Base-by-base conservation (phyloP, 148 eudicot species). In the Amaranthus palmeri region DNA sequence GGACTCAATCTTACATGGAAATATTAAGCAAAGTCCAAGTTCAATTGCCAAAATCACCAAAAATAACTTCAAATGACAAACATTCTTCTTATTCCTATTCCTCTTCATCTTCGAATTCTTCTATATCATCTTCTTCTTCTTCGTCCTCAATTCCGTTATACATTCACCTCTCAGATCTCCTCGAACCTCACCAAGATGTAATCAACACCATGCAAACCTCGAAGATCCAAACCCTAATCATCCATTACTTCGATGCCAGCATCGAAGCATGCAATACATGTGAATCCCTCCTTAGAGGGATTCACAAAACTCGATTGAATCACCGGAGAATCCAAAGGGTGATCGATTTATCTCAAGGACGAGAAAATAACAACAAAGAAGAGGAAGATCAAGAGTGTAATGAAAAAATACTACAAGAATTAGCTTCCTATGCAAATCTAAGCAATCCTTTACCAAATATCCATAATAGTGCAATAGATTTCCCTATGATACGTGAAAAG, bases 151-250 rank as follows among this genome's bases (percentile, higher is more conserved):
- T 45, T 15, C 74, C 83, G 0, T 52, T 74, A 1, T 67, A 67
- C 36, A 25, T 25, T 25, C 36, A 25, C 36, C 36, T 25, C 71
- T 84, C 89, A 0, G 86, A 88, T 3, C 67, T 40, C 65, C 66
- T 90, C 40, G 89, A 87, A 44, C 93, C 90, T 17, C 74, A 78
- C 6, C 88, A 84, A 76, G 90, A 85, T 43, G 77, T 86, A 46
- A 25, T 61, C 9, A 72, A 81, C 47, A 67, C 83, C 14, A 61
- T 79, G 18, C 66, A 80, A 72, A 65, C 70, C 69, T 83, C 85
- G 2, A 74, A 79, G 25, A 50, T 81, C 52, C 84, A 84, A 43
- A 68, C 65, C 14, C 83, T 84, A 11, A 83, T 93, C 14, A 54
- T 78, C n/a, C 74, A 85, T 41, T 92, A 86, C 87, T 92, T 85